Evolutionary conservation across 2,329 filamentous ascomycete species (phyloP), one percentile per base, ranked within the genome.

Genomic region (Cytospora leucostoma): DNA sequence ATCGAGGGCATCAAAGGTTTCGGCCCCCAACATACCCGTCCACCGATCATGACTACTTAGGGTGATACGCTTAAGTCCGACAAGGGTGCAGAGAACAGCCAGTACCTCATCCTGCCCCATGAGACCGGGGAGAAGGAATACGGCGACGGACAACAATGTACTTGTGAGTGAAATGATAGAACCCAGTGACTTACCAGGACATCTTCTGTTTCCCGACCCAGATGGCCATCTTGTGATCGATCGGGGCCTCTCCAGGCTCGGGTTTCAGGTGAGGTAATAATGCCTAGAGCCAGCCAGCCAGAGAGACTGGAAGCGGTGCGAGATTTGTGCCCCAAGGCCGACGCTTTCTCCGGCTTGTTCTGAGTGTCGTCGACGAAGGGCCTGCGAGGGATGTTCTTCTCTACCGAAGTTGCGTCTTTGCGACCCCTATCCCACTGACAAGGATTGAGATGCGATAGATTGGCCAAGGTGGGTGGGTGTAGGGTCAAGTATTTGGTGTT

Each of bases 141-240:
- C 12, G 44, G 10, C n/a, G 44, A 47, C 0, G 21, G 21, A 21
- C 1, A 44, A 17, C 7, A 47, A 4, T 4, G 27, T 27, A 3
- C 19, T 19, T 15, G 1, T 32, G 37, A 32, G n/a, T 15, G 21
- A 34, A 12, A 21, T 21, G 21, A 51, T 21, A 60, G 11, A 51
- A 40, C 44, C 17, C 32, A 7, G 21, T 11, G 12, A 40, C 64
- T 66, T 40, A 66, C 64, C 64, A 66, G 51, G 64, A 66, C 64
- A 66, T 66, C 47, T 66, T 66, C 54, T 66, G 64, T 44, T 66
- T 66, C 52, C 64, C 64, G 40, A 66, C 64, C 64, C 64, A 66
- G 56, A 66, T 66, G 17, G 64, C 64, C 64, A 66, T 66, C 38
- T 55, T 51, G 56, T 35, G 50, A 54, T 15, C 38, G 38, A 34